Evolutionary conservation across 306 rosid species (phyloP), one percentile per base, ranked within the genome.

Genomic region (Pyrus bretschneideri): DNA sequence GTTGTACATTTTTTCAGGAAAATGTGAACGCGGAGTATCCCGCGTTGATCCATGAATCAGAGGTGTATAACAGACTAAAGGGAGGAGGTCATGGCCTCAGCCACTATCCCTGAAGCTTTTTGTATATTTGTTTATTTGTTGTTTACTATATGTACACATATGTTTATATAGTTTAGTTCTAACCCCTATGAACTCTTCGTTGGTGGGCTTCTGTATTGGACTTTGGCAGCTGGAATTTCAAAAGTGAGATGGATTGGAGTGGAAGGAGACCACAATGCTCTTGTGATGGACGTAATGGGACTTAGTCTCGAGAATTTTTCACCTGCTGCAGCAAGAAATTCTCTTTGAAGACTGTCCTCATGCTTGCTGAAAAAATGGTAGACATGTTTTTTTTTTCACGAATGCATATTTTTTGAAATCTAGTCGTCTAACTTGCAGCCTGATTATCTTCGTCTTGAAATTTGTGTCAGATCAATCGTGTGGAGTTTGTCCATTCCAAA

Each of bases 311-410:
- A 94, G 83, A 93, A 90, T 81, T 85, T 94, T 94, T 94, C 89
- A 94, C 86, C 85, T 91, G 92, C 80, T 94, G 98, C 80, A 91
- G 87, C 81, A 84, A 96, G 79, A 94, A 94, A 76, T 84, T 94
- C 86, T 94, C 98, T 44, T 92, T 92, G 63, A 94, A 94, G 87
- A 90, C 97, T 64, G 98, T 92, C 79, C 96, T 94, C 59, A 94
- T 94, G 97, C 97, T 94, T 71, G 97, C 97, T 38, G 98, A 94
- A 78, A 97, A 94, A 82, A 91, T 94, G 98, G 97, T 94, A 65
- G 80, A 61, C 40, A 6, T 35, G 9, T 35, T 35, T 6, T 35
- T 86, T 9, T 17, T 70, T 17, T 70, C 17, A 71, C 15, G 31
- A 58, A 44, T 76, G 31, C 76, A 44, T 72, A 64, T 51, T 58